A percentile compares a stretch with the other conserved stretches of the same genome.
Evolutionary conservation across 2,329 filamentous ascomycete genomes (phyloP).

Genomic region (Cladophialophora chaetospira): DNA sequence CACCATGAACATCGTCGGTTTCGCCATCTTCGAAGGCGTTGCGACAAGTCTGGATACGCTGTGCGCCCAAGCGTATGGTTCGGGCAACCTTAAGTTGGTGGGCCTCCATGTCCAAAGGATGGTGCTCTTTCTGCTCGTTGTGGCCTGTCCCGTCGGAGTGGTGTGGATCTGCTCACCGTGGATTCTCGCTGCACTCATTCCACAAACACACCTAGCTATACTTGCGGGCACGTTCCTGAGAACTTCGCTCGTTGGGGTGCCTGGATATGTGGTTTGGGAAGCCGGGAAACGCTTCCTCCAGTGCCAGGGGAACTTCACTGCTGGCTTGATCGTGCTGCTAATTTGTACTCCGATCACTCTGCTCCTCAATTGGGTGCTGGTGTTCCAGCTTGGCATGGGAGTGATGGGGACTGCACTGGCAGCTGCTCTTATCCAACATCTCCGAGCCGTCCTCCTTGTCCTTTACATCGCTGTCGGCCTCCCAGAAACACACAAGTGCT

Average conservation of each 20-base stretch:
- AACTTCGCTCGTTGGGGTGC: constrained; percentile 66
- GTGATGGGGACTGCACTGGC: constrained; percentile 73
- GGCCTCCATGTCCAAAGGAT: constrained; percentile 72
- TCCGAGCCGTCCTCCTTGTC: constrained; percentile 65
- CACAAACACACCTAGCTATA: constrained; percentile 63
- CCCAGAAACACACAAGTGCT: constrained; percentile 65
- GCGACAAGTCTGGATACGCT: constrained; percentile 80
- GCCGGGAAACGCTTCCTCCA: constrained; percentile 74
- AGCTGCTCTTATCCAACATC: constrained; percentile 65
- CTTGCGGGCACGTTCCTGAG: constrained; percentile 69
- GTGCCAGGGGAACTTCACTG: constrained; percentile 71
- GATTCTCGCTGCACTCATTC: constrained; percentile 63
- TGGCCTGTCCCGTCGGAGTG: constrained; percentile 65
- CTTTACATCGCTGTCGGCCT: constrained; percentile 56
- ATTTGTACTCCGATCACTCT: constrained; percentile 75
- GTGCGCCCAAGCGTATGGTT: constrained; percentile 82
- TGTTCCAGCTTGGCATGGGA: constrained; percentile 55
- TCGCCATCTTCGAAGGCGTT: constrained; percentile 70
- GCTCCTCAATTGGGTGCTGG: constrained; percentile 69
- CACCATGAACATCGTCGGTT: constrained; percentile 70
- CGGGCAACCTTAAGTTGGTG: constrained; percentile 76
- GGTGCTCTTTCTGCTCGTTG: constrained; percentile 66
- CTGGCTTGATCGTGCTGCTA: constrained; percentile 74
- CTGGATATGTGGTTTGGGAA: constrained; percentile 69
- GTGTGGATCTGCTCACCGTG: constrained; percentile 64